These are phyloP conservation scores for Globisporangium heterothallicum DNA, from an alignment of 352 stramenopile species.

Conservation along the genomic window DNA sequence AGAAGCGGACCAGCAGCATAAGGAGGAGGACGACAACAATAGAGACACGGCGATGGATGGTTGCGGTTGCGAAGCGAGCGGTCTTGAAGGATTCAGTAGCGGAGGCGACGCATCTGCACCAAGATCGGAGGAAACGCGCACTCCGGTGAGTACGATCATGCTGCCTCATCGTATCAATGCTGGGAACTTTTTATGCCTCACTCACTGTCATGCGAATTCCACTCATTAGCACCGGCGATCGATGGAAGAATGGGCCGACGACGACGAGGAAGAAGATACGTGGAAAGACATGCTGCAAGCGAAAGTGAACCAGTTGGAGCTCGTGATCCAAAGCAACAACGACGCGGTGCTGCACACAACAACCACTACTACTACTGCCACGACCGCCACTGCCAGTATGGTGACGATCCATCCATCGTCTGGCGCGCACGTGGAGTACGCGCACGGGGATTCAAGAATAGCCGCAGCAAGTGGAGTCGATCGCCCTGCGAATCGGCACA, in stretches of 20 bases:
- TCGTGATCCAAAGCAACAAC: conserved; percentile 43
- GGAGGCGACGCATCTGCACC: too few relatives aligned
- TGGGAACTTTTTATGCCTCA: too few relatives aligned
- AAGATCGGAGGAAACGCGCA: not conserved
- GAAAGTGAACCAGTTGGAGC: conserved; percentile 69
- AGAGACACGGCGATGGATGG: conserved; percentile 6
- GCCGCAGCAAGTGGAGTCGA: too few relatives aligned
- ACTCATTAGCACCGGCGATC: conserved; percentile 38
- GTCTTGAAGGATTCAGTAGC: not conserved
- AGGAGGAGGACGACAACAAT: conserved; percentile 9
- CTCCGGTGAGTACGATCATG: too few relatives aligned
- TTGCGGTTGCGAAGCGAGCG: too few relatives aligned
- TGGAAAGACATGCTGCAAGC: conserved; percentile 78
- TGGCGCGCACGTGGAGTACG: conserved; percentile 9
- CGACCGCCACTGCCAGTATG: too few relatives aligned
- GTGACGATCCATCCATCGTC: conserved; percentile 1
- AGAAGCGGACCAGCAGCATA: not conserved
- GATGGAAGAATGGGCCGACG: conserved; percentile 72
- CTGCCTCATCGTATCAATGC: too few relatives aligned
- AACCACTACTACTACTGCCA: conserved; percentile 11
- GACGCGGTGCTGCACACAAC: conserved; percentile 11
- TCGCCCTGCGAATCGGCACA: conserved; percentile 21
- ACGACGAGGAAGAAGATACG: conserved; percentile 75
- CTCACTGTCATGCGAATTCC: too few relatives aligned
- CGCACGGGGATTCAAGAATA: too few relatives aligned